Evolutionary conservation across 1,284 basidiomycete genomes (phyloP).

Genomic region (Leccinum solheimii): DNA sequence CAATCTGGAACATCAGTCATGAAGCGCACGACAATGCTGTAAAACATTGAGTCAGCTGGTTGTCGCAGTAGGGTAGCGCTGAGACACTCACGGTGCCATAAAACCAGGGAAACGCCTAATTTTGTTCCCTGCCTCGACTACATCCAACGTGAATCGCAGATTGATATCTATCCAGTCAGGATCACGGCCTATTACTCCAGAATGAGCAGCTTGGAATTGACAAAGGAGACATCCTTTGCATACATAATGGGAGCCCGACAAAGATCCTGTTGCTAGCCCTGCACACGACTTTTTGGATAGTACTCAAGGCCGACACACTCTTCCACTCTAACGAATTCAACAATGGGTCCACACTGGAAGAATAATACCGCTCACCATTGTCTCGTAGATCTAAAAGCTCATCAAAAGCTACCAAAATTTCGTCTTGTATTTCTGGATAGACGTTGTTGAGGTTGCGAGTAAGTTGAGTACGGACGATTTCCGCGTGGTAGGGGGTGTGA

Average conservation of each 20-base stretch:
- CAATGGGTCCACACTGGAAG: background rate
- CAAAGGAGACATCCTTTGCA: background rate
- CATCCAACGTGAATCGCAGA: slow-evolving; percentile 35
- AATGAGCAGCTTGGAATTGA: background rate
- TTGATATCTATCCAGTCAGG: slow-evolving; percentile 38
- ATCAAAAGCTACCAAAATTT: slow-evolving; percentile 32
- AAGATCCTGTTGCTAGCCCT: slow-evolving; percentile 39
- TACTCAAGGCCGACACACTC: slow-evolving; percentile 16
- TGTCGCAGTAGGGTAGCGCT: background rate
- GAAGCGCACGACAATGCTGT: slow-evolving; percentile 2
- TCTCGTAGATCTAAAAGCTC: slow-evolving; percentile 20
- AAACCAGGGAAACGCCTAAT: slow-evolving; percentile 39
- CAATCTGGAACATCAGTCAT: background rate
- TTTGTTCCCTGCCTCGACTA: slow-evolving; percentile 28
- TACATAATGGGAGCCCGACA: slow-evolving; percentile 41
- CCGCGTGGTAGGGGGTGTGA: slow-evolving; percentile 31
- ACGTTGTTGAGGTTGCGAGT: slow-evolving; percentile 32
- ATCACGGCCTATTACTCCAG: slow-evolving; percentile 37
- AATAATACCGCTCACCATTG: slow-evolving; percentile 15
- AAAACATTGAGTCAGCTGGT: background rate
- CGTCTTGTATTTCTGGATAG: slow-evolving; percentile 34
- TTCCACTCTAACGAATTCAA: slow-evolving; percentile 30
- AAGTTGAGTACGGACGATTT: slow-evolving; percentile 28
- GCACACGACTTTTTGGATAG: slow-evolving; percentile 29
- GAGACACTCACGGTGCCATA: slow-evolving; percentile 39